Percentiles rank a stretch among this genome's conserved stretches.
These are phyloP conservation scores for Sungouiella thailandica DNA, from an alignment of 805 yeast genomes.

Conservation along the genomic window DNA sequence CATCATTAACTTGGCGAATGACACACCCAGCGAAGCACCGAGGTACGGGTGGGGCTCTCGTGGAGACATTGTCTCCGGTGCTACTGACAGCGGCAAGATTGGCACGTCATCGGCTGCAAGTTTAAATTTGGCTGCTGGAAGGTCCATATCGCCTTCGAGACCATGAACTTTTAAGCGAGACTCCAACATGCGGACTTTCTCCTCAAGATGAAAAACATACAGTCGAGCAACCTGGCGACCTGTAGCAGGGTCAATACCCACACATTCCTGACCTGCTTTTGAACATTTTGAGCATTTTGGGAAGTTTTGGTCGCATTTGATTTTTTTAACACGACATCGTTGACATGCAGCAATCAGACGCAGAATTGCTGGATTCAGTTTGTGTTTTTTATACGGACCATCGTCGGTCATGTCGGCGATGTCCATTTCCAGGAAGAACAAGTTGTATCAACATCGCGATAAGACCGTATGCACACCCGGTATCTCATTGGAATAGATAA, in stretches of 20 bases:
- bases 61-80: not conserved
- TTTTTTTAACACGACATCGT: conserved; percentile 67
- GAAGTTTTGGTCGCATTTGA: conserved; percentile 62
- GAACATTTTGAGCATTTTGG: conserved; percentile 63
- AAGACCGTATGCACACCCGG: not conserved
- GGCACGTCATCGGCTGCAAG: not conserved
- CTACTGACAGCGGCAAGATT: conserved; percentile 1
- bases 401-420: not conserved
- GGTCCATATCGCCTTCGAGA: conserved; percentile 9
- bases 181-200: conserved; percentile 55
- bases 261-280: conserved; percentile 67
- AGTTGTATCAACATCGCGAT: no score
- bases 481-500: conserved; percentile 1
- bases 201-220: conserved; percentile 68
- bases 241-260: conserved; percentile 82
- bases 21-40: conserved; percentile 16
- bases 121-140: not conserved
- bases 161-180: conserved; percentile 41
- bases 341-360: conserved; percentile 80
- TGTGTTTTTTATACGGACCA: conserved; percentile 1
- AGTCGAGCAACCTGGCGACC: conserved; percentile 84
- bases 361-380: conserved; percentile 37
- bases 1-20: conserved; percentile 67
- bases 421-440: no score
- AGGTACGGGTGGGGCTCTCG: conserved; percentile 3